Percentiles rank a stretch among this genome's conserved stretches.
Conservation (phyloP, 1,139 yeast genomes). For the Yamadazyma blattariae region DNA sequence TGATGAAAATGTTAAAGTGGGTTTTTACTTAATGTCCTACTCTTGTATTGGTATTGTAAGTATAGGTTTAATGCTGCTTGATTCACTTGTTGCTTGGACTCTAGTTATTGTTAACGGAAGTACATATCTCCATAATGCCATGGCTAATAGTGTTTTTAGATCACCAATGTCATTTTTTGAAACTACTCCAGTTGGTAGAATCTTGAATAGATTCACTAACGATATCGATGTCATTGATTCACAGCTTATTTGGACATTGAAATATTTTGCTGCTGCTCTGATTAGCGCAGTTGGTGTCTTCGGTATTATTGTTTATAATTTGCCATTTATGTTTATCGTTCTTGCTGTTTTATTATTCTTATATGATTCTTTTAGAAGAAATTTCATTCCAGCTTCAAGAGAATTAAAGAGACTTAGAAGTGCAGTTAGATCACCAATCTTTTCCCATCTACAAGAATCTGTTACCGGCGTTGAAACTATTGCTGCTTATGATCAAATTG, state of each 20-base stretch:
- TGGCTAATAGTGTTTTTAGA: conserved; percentile 36
- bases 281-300: conserved; percentile 25
- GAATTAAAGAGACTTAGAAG: conserved; percentile 35
- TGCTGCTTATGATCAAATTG: conserved; percentile 28
- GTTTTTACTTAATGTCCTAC: conserved; percentile 24
- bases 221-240: conserved; percentile 35
- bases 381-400: conserved; percentile 35
- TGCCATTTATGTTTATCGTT: conserved; percentile 33
- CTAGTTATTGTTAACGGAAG: conserved; percentile 32
- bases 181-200: conserved; percentile 41
- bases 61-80: conserved; percentile 26
- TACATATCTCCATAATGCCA: conserved; percentile 33
- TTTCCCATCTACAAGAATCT: conserved; percentile 38
- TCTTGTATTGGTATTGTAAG: conserved; percentile 26
- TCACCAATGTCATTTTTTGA: conserved; percentile 46
- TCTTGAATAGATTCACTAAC: conserved; percentile 39
- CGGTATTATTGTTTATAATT: conserved; percentile 26
- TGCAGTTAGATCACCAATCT: conserved; percentile 31
- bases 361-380: conserved; percentile 28
- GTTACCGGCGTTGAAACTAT: conserved; percentile 37
- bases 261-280: conserved; percentile 21
- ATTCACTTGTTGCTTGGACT: conserved; percentile 30
- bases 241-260: conserved; percentile 31
- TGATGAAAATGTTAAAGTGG: conserved; percentile 24
- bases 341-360: conserved; percentile 19